Evolutionary conservation across 1,284 basidiomycete species (phyloP).

Genomic region (Phellinidium pouzarii): DNA sequence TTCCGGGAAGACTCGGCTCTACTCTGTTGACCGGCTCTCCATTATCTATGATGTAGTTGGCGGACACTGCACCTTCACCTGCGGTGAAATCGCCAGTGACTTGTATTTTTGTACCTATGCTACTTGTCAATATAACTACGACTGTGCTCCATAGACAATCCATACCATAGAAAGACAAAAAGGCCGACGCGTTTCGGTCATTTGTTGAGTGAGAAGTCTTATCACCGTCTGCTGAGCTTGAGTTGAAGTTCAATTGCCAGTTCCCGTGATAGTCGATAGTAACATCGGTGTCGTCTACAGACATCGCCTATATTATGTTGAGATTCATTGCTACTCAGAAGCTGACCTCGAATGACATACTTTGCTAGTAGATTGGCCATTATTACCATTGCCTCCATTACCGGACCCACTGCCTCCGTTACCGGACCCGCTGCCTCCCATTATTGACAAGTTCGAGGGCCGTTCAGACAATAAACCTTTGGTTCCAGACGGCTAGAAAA

Average conservation of each 20-base stretch:
- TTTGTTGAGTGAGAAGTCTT: not conserved
- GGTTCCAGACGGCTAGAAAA: too few relatives aligned
- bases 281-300: not conserved
- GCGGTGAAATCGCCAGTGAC: constrained; percentile 6
- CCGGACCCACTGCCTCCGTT: too few relatives aligned
- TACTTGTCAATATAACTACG: not conserved
- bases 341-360: not conserved
- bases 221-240: not conserved
- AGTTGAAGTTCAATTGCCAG: not conserved
- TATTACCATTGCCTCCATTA: not conserved
- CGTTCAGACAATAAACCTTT: too few relatives aligned
- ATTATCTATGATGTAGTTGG: constrained; percentile 15
- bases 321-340: not conserved
- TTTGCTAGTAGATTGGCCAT: not conserved
- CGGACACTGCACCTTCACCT: constrained; percentile 5
- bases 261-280: not conserved
- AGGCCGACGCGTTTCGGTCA: not conserved
- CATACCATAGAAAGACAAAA: constrained; percentile 2
- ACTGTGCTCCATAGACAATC: not conserved
- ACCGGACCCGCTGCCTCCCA: not conserved
- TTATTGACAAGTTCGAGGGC: not conserved
- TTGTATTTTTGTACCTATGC: constrained; percentile 3
- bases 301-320: not conserved
- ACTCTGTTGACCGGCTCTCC: not conserved
- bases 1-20: not conserved